Evolutionary conservation across 2,329 filamentous ascomycete genomes (phyloP).

Genomic region (Colletotrichum chrysophilum): DNA sequence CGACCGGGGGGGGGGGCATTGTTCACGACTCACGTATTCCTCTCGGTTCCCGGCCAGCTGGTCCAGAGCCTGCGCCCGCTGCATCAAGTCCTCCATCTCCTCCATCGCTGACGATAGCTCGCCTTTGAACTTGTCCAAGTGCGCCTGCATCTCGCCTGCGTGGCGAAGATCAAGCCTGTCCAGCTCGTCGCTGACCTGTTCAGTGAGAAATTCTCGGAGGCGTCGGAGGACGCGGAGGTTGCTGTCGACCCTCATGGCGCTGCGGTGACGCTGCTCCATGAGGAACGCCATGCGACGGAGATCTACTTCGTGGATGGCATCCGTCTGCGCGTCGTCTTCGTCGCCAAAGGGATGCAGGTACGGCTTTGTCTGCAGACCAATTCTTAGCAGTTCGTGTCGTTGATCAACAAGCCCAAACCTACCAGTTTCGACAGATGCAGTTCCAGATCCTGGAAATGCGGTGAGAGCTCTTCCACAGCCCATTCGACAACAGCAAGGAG

Average conservation of each 20-base stretch:
- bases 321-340: background rate
- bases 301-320: background rate
- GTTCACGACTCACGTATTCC: conserved; percentile 3
- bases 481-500: background rate
- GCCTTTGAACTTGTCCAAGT: background rate
- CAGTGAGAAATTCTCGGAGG: background rate
- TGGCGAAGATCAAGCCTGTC: background rate
- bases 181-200: background rate
- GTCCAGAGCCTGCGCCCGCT: background rate
- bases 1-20: background rate
- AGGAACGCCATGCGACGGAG: conserved; percentile 8
- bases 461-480: background rate
- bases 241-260: background rate
- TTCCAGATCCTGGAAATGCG: conserved; percentile 1
- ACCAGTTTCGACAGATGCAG: conserved; percentile 6
- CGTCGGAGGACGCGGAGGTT: conserved; percentile 2
- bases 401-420: background rate
- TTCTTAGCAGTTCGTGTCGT: background rate
- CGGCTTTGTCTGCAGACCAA: background rate
- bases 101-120: background rate
- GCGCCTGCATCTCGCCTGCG: background rate
- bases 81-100: conserved; percentile 7
- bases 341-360: conserved; percentile 4
- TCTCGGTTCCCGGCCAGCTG: conserved; percentile 9
- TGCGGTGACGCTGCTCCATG: background rate